phyloP scores from a whole-genome alignment of 441 rosid genomes.

The Eutrema salsugineum region DNA sequence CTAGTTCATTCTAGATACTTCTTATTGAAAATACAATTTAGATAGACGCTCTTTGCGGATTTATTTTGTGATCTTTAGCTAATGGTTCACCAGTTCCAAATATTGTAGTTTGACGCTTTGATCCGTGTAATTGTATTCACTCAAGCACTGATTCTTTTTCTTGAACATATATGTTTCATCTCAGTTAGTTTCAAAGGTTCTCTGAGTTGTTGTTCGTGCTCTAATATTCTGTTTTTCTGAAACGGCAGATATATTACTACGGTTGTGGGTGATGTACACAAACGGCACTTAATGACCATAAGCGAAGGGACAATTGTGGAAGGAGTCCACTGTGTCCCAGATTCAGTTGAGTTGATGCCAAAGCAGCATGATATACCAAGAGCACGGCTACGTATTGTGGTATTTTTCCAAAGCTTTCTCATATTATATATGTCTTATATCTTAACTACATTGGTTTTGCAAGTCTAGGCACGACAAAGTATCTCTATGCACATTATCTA shows the following conservation, averaged over 20 bases:
- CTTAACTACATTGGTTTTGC: neutral
- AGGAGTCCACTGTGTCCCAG: constrained; percentile 78
- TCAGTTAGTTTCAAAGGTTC: neutral
- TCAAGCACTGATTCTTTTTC: neutral
- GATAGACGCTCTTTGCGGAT: neutral
- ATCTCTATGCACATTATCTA: neutral
- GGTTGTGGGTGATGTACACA: constrained; percentile 60
- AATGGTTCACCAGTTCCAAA: neutral
- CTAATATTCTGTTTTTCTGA: constrained; percentile 5
- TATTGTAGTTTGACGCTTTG: constrained; percentile 2
- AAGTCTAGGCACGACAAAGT: neutral
- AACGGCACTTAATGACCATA: constrained; percentile 60
- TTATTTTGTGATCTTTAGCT: neutral
- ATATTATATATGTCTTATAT: neutral
- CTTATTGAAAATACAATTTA: neutral
- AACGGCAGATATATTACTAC: constrained; percentile 73
- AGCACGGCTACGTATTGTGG: constrained; percentile 85
- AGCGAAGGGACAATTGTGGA: constrained; percentile 72
- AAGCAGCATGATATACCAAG: constrained; percentile 62
- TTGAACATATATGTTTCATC: neutral
- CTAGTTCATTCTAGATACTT: neutral
- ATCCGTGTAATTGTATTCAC: neutral
- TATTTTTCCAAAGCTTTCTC: constrained; percentile 31
- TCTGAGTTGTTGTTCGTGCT: constrained; percentile 5
- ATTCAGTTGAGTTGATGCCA: constrained; percentile 81